These are phyloP conservation scores for Anacardium occidentale DNA, from an alignment of 345 rosid species.

Conservation along the genomic window DNA sequence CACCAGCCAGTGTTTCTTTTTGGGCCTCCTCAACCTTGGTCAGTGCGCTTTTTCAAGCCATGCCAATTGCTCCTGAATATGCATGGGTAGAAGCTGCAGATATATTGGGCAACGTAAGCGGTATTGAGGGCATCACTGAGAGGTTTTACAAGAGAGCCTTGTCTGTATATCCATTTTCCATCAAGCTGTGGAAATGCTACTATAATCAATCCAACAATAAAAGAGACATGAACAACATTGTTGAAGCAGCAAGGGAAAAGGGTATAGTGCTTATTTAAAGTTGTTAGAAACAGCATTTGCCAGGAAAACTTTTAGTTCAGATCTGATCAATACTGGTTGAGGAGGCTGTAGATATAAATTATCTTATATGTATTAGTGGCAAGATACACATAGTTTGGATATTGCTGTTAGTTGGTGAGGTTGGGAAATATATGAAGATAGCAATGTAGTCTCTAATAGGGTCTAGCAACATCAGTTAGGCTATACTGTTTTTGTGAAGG, in stretches of 20 bases:
- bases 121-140: slow-evolving; percentile 38
- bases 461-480: slow-evolving; percentile 10
- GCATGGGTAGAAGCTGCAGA: slow-evolving; percentile 75
- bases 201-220: slow-evolving; percentile 26
- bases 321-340: slow-evolving; percentile 1
- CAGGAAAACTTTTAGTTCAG: slow-evolving; percentile 8
- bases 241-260: slow-evolving; percentile 56
- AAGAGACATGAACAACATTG: slow-evolving; percentile 34
- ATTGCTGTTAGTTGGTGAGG: slow-evolving; percentile 12
- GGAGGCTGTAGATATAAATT: not conserved
- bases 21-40: slow-evolving; percentile 70
- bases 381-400: not conserved
- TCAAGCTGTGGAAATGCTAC: slow-evolving; percentile 57
- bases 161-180: slow-evolving; percentile 67
- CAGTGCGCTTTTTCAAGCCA: slow-evolving; percentile 52
- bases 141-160: slow-evolving; percentile 65
- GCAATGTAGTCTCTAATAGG: slow-evolving; percentile 13
- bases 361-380: not conserved
- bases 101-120: slow-evolving; percentile 39
- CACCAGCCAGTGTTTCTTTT: slow-evolving; percentile 49
- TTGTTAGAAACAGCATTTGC: slow-evolving; percentile 18
- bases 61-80: slow-evolving; percentile 80
- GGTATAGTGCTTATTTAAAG: slow-evolving; percentile 51
- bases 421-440: slow-evolving; percentile 24
- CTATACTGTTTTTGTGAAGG: not conserved